Conservation (phyloP, 805 yeast genomes). For the Nakazawaea ishiwadae region DNA sequence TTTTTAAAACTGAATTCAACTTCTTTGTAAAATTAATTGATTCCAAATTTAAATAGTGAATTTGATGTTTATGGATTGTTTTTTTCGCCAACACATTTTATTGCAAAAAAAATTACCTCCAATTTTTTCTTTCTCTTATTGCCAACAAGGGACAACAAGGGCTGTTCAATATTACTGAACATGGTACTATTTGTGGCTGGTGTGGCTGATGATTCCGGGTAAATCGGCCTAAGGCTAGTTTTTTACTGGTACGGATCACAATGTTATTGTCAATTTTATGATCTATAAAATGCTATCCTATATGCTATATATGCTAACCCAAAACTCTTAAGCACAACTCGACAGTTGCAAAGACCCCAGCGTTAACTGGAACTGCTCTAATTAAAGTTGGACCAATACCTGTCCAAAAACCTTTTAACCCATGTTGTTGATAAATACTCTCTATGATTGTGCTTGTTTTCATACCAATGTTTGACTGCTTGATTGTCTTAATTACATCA, state of each 20-base stretch:
- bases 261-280: too few relatives aligned
- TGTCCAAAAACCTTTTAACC: constrained; percentile 49
- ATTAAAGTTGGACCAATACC: constrained; percentile 50
- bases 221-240: background rate
- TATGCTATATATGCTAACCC: constrained; percentile 34
- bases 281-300: too few relatives aligned
- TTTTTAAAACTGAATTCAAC: background rate
- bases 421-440: constrained; percentile 36
- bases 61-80: background rate
- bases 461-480: constrained; percentile 51
- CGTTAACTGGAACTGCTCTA: constrained; percentile 62
- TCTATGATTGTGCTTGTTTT: constrained; percentile 28
- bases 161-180: too few relatives aligned
- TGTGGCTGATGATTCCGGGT: background rate
- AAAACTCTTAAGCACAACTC: constrained; percentile 58
- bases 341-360: constrained; percentile 77
- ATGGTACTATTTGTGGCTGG: too few relatives aligned
- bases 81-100: background rate
- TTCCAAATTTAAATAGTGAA: too few relatives aligned
- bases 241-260: too few relatives aligned
- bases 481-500: constrained; percentile 46
- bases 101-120: background rate
- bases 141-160: background rate
- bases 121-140: too few relatives aligned
- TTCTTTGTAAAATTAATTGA: background rate